Conservation (phyloP, 768 basidiomycete species). For the Punctularia strigosozonata region DNA sequence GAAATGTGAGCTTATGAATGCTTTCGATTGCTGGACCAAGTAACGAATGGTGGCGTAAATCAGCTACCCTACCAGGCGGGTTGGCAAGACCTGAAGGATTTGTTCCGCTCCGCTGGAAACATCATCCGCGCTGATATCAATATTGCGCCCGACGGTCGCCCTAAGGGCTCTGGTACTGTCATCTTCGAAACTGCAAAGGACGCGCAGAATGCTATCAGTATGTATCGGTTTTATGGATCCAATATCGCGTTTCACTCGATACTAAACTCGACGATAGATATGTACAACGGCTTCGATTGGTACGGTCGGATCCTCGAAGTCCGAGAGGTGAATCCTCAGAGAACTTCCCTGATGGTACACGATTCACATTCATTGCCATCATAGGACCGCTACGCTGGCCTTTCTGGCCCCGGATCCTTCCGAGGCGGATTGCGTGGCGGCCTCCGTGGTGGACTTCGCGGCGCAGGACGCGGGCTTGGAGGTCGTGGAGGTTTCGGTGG, state of each 20-base stretch:
- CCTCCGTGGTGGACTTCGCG: constrained; percentile 25
- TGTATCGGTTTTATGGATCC: constrained; percentile 19
- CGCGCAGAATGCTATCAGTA: constrained; percentile 86
- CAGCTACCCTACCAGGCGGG: constrained; percentile 95
- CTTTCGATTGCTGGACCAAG: background rate
- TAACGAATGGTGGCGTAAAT: constrained; percentile 3
- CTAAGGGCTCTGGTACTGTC: constrained; percentile 96
- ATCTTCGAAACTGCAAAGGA: constrained; percentile 89
- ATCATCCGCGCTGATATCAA: constrained; percentile 95
- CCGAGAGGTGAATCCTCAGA: constrained; percentile 54
- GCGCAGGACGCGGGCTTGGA: constrained; percentile 41
- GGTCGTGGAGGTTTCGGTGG: constrained; percentile 47
- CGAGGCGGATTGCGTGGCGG: constrained; percentile 43
- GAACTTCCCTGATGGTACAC: background rate
- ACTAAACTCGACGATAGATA: constrained; percentile 38
- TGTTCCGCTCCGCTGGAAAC: constrained; percentile 91
- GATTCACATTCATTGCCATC: background rate
- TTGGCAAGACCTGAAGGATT: constrained; percentile 97
- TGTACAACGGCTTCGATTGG: constrained; percentile 98
- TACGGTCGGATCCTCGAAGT: constrained; percentile 93
- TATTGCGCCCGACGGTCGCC: constrained; percentile 82
- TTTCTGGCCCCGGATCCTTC: constrained; percentile 51
- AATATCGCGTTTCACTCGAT: background rate
- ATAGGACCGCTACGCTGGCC: constrained; percentile 82
- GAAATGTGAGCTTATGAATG: constrained; percentile 48